Evolutionary conservation across 805 yeast genomes (phyloP).

Genomic region (Lipomyces anomalus): DNA sequence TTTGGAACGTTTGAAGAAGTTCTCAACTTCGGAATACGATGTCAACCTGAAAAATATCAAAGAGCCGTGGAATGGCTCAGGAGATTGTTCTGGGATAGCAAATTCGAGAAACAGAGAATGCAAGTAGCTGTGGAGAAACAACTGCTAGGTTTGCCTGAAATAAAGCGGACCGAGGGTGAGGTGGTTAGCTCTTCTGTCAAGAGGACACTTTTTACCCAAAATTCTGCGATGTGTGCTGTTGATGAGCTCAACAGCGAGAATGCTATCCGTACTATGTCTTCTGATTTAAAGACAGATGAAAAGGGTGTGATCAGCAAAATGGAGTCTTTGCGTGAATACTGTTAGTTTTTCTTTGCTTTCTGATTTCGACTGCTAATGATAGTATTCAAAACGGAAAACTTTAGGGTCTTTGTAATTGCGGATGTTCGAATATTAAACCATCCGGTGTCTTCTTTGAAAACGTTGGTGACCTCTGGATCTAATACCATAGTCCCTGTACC

Average conservation of each 20-base stretch:
- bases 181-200: constrained; percentile 63
- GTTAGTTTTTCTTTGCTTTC: too few species aligned
- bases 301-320: constrained; percentile 42
- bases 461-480: constrained; percentile 28
- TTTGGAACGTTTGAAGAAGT: constrained; percentile 62
- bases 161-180: constrained; percentile 55
- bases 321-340: constrained; percentile 47
- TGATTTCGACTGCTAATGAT: too few species aligned
- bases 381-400: constrained; percentile 52
- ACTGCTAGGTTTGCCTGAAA: constrained; percentile 54
- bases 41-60: constrained; percentile 54
- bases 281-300: constrained; percentile 44
- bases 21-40: constrained; percentile 54
- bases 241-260: constrained; percentile 62
- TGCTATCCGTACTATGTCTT: constrained; percentile 45
- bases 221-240: constrained; percentile 60
- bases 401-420: constrained; percentile 67
- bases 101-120: constrained; percentile 68
- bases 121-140: constrained; percentile 58
- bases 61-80: constrained; percentile 73
- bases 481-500: constrained; percentile 5
- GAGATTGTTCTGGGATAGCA: constrained; percentile 56
- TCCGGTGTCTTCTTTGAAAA: constrained; percentile 59
- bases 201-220: constrained; percentile 47
- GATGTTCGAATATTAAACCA: constrained; percentile 47